A percentile compares a stretch with the other conserved stretches of the same genome.
phyloP scores from a whole-genome alignment of 805 yeast genomes.

The Candida awuae region DNA sequence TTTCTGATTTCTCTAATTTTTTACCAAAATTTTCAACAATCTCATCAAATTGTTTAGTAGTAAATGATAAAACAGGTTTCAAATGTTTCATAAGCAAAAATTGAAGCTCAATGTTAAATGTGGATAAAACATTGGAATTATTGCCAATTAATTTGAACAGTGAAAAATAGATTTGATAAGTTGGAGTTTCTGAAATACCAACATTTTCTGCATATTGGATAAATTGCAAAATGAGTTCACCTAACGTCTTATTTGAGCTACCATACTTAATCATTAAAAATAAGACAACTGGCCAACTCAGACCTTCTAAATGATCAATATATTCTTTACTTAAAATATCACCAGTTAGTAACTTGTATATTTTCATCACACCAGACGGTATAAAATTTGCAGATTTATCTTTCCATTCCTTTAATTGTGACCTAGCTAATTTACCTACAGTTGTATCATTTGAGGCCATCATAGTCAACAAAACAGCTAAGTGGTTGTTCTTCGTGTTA shows the following conservation, averaged over 20 bases:
- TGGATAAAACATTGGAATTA: neutral
- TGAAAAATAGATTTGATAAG: slow-evolving; percentile 8
- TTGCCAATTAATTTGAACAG: slow-evolving; percentile 5
- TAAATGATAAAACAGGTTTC: slow-evolving; percentile 17
- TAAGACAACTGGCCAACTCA: slow-evolving; percentile 62
- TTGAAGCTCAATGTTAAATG: slow-evolving; percentile 19
- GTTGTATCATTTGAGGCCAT: slow-evolving; percentile 62
- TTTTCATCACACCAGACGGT: slow-evolving; percentile 47
- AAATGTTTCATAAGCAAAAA: slow-evolving; percentile 21
- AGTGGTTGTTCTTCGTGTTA: slow-evolving; percentile 54
- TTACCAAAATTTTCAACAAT: slow-evolving; percentile 35
- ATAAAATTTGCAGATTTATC: slow-evolving; percentile 34
- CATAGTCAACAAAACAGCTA: slow-evolving; percentile 61
- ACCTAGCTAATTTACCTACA: slow-evolving; percentile 45
- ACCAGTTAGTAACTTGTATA: slow-evolving; percentile 61
- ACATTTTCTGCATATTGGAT: slow-evolving; percentile 8
- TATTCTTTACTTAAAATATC: slow-evolving; percentile 26
- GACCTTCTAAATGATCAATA: slow-evolving; percentile 33
- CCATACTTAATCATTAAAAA: slow-evolving; percentile 60
- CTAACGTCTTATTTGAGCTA: slow-evolving; percentile 31
- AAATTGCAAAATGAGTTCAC: slow-evolving; percentile 27
- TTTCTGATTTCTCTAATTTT: slow-evolving; percentile 39
- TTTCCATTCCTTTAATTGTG: slow-evolving; percentile 64
- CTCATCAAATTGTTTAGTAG: slow-evolving; percentile 13
- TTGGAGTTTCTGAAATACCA: slow-evolving; percentile 6